These are phyloP conservation scores for Phytophthora citricola DNA, from an alignment of 352 stramenopile genomes.

Conservation along the genomic window DNA sequence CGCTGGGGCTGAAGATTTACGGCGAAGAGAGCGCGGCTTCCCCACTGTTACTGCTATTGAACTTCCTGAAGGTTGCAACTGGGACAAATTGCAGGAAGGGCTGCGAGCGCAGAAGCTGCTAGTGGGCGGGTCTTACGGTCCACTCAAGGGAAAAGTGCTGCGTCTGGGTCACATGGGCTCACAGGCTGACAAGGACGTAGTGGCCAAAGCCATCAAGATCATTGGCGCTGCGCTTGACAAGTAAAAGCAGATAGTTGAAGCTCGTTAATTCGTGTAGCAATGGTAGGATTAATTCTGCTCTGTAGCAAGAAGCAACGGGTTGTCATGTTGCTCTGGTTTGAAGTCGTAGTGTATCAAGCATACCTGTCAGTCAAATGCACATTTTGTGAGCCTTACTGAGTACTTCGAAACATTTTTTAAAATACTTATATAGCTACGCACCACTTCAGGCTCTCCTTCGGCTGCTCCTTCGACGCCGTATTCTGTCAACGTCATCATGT, in stretches of 20 bases:
- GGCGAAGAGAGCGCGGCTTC: constrained; percentile 39
- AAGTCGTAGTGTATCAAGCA: constrained; percentile 72
- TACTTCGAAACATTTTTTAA: not conserved
- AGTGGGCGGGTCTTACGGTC: constrained; percentile 54
- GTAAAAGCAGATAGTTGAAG: constrained; percentile 25
- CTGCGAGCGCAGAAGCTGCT: constrained; percentile 45
- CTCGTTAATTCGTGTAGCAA: constrained; percentile 2
- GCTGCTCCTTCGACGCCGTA: constrained; percentile 59
- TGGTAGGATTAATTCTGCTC: constrained; percentile 39
- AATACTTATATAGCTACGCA: constrained; percentile 7
- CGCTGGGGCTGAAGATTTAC: constrained; percentile 46
- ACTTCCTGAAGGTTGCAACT: constrained; percentile 41
- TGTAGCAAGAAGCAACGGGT: constrained; percentile 55
- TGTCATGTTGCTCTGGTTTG: constrained; percentile 69
- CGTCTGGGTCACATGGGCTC: constrained; percentile 66
- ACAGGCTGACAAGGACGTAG: constrained; percentile 47
- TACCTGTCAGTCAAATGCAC: constrained; percentile 28
- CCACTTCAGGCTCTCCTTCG: constrained; percentile 47
- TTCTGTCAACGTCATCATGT: constrained; percentile 57
- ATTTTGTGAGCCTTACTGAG: not conserved
- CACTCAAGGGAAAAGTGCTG: constrained; percentile 52
- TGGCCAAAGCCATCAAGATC: constrained; percentile 41
- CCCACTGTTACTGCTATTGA: constrained; percentile 59
- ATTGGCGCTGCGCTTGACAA: constrained; percentile 41
- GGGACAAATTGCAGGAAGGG: constrained; percentile 39